Percentiles rank a stretch among this genome's conserved stretches.
Evolutionary conservation across 352 stramenopile species (phyloP).

Genomic region (Pythium rhizo-oryzae): DNA sequence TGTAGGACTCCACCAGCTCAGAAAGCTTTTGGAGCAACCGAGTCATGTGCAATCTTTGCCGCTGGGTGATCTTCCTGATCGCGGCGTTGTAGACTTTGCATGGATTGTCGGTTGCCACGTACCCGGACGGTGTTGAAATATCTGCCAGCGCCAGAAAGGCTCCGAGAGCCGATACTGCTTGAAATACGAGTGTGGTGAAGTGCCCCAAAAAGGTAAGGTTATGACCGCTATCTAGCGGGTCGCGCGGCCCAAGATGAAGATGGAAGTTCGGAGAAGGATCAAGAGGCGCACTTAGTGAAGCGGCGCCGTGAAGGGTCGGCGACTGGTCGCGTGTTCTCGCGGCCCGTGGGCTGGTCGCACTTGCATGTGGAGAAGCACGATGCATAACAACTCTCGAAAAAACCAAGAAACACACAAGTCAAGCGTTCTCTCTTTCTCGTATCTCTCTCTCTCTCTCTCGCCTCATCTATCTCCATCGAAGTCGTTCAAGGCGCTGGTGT

Average conservation of each 20-base stretch:
- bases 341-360: background rate
- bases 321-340: background rate
- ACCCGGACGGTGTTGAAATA: slow-evolving; percentile 21
- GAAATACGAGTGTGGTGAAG: slow-evolving; percentile 12
- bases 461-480: no score
- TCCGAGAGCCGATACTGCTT: slow-evolving; percentile 7
- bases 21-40: background rate
- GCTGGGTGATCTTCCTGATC: slow-evolving; percentile 22
- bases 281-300: background rate
- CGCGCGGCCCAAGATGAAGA: background rate
- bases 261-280: background rate
- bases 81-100: slow-evolving; percentile 30
- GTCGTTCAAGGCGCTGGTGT: no score
- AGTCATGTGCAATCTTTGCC: background rate
- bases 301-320: background rate
- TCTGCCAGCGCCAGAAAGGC: slow-evolving; percentile 26
- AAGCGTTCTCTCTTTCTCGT: background rate
- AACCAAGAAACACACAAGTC: background rate
- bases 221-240: background rate
- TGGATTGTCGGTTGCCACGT: slow-evolving; percentile 26
- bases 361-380: background rate
- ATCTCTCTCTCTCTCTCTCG: background rate
- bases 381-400: background rate
- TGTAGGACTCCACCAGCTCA: slow-evolving; percentile 1
- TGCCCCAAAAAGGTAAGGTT: background rate